phyloP scores from a whole-genome alignment of 768 basidiomycete genomes.

The Lentinula sp. region DNA sequence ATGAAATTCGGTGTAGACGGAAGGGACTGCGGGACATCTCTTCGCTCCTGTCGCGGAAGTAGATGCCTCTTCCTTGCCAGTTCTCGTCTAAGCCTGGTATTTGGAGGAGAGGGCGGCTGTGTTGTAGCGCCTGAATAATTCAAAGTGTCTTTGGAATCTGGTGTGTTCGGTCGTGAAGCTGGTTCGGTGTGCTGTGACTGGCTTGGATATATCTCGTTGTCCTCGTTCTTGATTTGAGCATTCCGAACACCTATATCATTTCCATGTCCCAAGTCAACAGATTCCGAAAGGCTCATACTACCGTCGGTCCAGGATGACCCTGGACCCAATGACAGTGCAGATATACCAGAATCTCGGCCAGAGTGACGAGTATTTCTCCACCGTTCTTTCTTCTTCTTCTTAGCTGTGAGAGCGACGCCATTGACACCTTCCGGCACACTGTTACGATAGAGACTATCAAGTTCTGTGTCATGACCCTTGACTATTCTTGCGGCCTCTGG shows the following conservation, averaged over 20 bases:
- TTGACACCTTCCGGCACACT: slow-evolving; percentile 1
- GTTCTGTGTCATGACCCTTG: not conserved
- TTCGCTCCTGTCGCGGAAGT: not conserved
- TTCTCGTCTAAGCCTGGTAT: not conserved
- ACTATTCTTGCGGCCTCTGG: not conserved
- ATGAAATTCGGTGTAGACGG: not conserved
- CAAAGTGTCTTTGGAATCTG: not conserved
- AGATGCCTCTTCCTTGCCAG: not conserved
- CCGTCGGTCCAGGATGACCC: not conserved
- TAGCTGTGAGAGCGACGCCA: not conserved
- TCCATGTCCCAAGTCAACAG: not conserved
- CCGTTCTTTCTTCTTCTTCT: not conserved
- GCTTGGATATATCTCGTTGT: not conserved
- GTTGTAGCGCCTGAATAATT: not conserved
- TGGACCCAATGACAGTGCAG: not conserved
- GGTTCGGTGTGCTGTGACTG: not conserved
- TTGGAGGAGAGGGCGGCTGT: not conserved
- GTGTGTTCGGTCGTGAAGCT: not conserved
- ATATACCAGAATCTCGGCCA: not conserved
- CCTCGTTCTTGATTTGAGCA: not conserved
- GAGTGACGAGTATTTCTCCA: not conserved
- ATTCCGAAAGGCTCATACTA: not conserved
- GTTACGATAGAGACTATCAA: not conserved
- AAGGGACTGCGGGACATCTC: not conserved
- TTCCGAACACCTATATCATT: not conserved